Percentiles rank a stretch among this genome's conserved stretches.
Evolutionary conservation across 495 filamentous ascomycete genomes (phyloP).

Genomic region (Aspergillus kassunensis): DNA sequence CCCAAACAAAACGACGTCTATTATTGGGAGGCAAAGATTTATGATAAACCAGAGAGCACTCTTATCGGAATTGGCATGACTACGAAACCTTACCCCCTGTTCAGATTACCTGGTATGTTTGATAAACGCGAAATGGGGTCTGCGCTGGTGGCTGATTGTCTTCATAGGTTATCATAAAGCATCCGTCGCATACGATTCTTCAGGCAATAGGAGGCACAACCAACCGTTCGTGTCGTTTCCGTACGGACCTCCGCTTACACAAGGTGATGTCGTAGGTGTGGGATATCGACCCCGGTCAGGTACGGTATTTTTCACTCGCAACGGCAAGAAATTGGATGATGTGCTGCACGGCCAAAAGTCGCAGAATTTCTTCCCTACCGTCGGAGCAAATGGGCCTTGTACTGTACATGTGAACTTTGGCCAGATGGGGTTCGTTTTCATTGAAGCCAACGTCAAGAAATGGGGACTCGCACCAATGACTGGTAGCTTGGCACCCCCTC

Average conservation of each 20-base stretch:
- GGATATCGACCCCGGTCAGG: slow-evolving; percentile 93
- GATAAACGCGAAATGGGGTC: not conserved
- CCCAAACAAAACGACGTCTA: slow-evolving; percentile 99
- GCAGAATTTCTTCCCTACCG: slow-evolving; percentile 94
- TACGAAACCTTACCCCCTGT: slow-evolving; percentile 95
- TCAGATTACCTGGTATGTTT: slow-evolving; percentile 79
- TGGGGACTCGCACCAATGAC: slow-evolving; percentile 97
- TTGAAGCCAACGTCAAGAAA: slow-evolving; percentile 99
- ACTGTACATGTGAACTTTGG: slow-evolving; percentile 96
- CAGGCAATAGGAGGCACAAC: slow-evolving; percentile 80
- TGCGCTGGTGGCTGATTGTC: slow-evolving; percentile 16
- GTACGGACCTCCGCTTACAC: slow-evolving; percentile 79
- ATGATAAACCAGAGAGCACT: slow-evolving; percentile 89
- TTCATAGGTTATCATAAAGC: slow-evolving; percentile 78
- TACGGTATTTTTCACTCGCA: slow-evolving; percentile 95
- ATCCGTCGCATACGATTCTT: slow-evolving; percentile 86
- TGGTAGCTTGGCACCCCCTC: slow-evolving; percentile 88
- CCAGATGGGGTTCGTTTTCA: slow-evolving; percentile 96
- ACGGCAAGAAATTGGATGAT: slow-evolving; percentile 95
- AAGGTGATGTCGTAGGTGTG: slow-evolving; percentile 94
- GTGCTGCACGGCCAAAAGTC: slow-evolving; percentile 88
- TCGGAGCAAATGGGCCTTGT: slow-evolving; percentile 91
- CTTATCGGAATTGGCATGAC: slow-evolving; percentile 85
- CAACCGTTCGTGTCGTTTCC: slow-evolving; percentile 76
- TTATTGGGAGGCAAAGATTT: slow-evolving; percentile 98